Conservation (phyloP, 148 eudicot genomes). For the Dysphania ambrosioides region DNA sequence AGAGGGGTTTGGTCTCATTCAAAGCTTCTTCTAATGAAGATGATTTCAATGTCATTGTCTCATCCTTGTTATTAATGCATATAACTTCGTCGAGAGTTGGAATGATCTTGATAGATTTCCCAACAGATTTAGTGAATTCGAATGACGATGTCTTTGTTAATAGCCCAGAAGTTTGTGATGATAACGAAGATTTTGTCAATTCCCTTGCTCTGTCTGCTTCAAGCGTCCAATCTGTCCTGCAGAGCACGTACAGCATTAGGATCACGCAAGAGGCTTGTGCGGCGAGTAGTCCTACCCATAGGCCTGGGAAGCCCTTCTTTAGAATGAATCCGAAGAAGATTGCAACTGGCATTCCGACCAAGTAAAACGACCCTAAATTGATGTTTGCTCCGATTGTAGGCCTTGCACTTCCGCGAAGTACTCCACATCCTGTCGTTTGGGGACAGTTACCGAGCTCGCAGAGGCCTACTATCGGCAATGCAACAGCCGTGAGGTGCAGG, state of each 20-base stretch:
- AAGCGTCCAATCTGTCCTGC: constrained; percentile 62
- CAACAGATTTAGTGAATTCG: background rate
- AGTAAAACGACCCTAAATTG: constrained; percentile 80
- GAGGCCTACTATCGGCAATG: constrained; percentile 70
- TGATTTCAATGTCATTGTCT: constrained; percentile 2
- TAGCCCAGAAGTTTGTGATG: constrained; percentile 18
- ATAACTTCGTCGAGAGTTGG: constrained; percentile 34
- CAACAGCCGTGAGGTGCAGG: constrained; percentile 54
- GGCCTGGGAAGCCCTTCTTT: constrained; percentile 66
- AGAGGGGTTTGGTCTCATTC: constrained; percentile 61
- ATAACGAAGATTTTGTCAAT: constrained; percentile 35
- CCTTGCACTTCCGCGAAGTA: constrained; percentile 77
- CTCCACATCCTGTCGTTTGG: constrained; percentile 90
- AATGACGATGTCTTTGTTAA: constrained; percentile 27
- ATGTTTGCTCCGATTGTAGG: constrained; percentile 78
- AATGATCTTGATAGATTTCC: constrained; percentile 13
- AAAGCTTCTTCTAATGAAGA: constrained; percentile 21
- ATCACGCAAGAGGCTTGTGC: constrained; percentile 76
- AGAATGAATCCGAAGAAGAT: constrained; percentile 58
- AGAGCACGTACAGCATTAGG: constrained; percentile 58
- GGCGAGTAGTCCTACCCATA: constrained; percentile 83
- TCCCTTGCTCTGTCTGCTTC: constrained; percentile 59
- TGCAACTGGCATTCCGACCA: constrained; percentile 85
- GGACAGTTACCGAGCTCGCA: constrained; percentile 97
- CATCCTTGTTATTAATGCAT: constrained; percentile 33